Base-by-base conservation (phyloP, 345 rosid species). In the Luvunga scandens region DNA sequence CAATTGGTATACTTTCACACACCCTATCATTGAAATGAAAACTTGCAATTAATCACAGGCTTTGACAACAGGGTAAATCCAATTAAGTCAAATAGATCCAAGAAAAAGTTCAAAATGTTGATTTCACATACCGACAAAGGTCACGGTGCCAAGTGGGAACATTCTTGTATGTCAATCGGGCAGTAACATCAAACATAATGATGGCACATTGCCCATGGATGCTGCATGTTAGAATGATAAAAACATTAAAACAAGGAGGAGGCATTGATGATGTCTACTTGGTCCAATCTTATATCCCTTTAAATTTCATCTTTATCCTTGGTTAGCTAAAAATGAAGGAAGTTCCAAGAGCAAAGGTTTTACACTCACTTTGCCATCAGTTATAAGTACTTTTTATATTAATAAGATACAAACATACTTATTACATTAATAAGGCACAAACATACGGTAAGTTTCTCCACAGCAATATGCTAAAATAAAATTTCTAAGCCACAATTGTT, bases 111-210 rank as follows among this genome's bases (percentile, higher is more conserved):
- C 50, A 33, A 70, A 22, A 12, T 13, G 21, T 45, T 39, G 30
- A 61, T 68, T 22, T 34, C 31, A 76, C 79, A 42, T n/a, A 93
- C 98, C 98, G 80, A 92, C 97, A 93, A 1, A 95, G 98, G 80
- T 95, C 98, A 22, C 99, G 90, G 63, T 95, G 98, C 99, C 99
- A 95, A 61, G 98, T 95, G 6, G 98, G 98, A n/a, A 96, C 97
- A 85, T 96, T 96, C 89, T 96, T 96, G 85, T 96, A 96, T 1
- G 98, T 96, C 84, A 96, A 83, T 36, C 99, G 86, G 18, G 99
- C 98, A 19, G 99, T 95, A 53, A 95, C 99, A 68, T 95, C 99
- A 71, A 95, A 95, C 99, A 95, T 95, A 30, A 95, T 94, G 9
- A 95, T 90, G 0, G 99, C 99, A 88, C 99, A 96, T 59, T 96